A percentile compares a stretch with the other conserved stretches of the same genome.
These are phyloP conservation scores for Meyerozyma carpophila DNA, from an alignment of 1,139 yeast species.

Conservation along the genomic window DNA sequence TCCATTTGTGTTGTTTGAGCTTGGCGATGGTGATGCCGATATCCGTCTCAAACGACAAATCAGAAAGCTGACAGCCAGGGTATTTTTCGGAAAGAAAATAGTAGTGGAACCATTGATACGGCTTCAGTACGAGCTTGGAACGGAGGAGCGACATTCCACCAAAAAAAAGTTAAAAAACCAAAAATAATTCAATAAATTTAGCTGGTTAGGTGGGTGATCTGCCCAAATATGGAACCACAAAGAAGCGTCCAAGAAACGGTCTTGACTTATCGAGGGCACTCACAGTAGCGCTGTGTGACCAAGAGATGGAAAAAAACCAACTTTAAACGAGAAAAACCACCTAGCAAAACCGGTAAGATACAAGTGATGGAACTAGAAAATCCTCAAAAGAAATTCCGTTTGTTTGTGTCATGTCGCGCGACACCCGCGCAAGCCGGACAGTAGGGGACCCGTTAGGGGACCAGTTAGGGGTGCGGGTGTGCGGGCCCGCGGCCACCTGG, in stretches of 20 bases:
- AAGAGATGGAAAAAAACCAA: not conserved
- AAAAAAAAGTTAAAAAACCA: too few relatives aligned
- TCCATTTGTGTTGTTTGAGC: constrained; percentile 46
- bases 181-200: too few relatives aligned
- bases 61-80: constrained; percentile 48
- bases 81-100: constrained; percentile 58
- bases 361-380: not conserved
- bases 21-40: constrained; percentile 44
- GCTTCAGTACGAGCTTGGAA: constrained; percentile 30
- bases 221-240: not conserved
- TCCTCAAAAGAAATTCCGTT: not conserved
- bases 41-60: constrained; percentile 56
- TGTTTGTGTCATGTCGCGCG: constrained; percentile 2
- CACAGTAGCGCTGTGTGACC: not conserved
- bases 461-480: not conserved
- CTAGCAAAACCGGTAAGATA: not conserved
- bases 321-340: not conserved
- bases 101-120: constrained; percentile 42
- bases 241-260: not conserved
- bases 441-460: not conserved
- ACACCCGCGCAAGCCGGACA: not conserved
- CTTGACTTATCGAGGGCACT: too few relatives aligned
- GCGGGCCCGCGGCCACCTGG: not conserved
- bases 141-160: constrained; percentile 21
- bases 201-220: not conserved